Evolutionary conservation across 2,329 filamentous ascomycete genomes (phyloP), one percentile per base, ranked within the genome.

Genomic region (Allantophomopsis lycopodina): DNA sequence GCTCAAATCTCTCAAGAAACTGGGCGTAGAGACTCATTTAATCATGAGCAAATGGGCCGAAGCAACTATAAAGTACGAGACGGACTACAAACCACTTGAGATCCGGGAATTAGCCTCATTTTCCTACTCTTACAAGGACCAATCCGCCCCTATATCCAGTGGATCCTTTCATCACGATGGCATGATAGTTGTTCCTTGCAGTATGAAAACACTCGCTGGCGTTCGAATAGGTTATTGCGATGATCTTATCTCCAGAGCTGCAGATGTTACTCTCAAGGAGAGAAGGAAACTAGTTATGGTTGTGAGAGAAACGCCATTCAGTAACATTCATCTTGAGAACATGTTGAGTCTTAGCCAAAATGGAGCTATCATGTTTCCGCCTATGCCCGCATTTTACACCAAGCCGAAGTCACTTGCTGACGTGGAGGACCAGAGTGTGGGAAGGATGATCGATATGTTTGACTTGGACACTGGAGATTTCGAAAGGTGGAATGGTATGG

Each of bases 1-100:
- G 0, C 60, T 69, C 4, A 50, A 56, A 7, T 51, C 55, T 3
- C 58, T 71, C 0, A 60, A 60, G 1, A 44, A 48, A 0, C 56
- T 68, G 10, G 53, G 61, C n/a, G 48, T 68, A 13, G 66, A 70
- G 50, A 68, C 65, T 0, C 63, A 68, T 42, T 55, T 66, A 2
- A 55, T 70, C 7, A 59, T 71, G 35, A 61, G 56, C 44, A 66
- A 68, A 47, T 71, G 66, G 65, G 67, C 60, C 4, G 57, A 58
- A 15, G 60, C 59, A 11, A 71, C 66, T 0, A 55, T 66, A 35
- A 64, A 66, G 45, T 65, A 65, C 44, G 64, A 69, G 46, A 65
- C 64, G 1, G 55, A 60, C 35, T 60, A 60, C 40, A 56, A 53
- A 14, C 54, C 54, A 0, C 45, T 51, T 0, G 57, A 60, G 8